A percentile compares a stretch with the other conserved stretches of the same genome.
These are phyloP conservation scores for Alloteropsis semialata DNA, from an alignment of 176 grass and related monocot genomes.

Conservation along the genomic window DNA sequence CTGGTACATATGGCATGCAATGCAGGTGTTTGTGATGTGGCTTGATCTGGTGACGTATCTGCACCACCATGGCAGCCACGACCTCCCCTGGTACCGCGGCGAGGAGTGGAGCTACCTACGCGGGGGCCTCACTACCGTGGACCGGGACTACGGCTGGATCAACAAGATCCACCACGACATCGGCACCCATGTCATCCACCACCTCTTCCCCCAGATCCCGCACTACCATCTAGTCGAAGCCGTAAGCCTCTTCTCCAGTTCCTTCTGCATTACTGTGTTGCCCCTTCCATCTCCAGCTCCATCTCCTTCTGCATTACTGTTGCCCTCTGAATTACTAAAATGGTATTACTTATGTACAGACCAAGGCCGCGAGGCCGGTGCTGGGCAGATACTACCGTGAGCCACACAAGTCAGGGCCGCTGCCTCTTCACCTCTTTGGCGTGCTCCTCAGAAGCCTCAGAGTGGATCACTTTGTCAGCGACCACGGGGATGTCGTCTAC, in stretches of 20 bases:
- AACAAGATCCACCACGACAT: constrained; percentile 96
- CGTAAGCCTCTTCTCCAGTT: constrained; percentile 48
- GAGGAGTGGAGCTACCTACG: constrained; percentile 97
- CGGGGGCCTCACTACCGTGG: constrained; percentile 76
- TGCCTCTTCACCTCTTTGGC: constrained; percentile 60
- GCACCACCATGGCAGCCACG: constrained; percentile 75
- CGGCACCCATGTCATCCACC: constrained; percentile 94
- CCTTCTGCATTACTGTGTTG: too few relatives aligned
- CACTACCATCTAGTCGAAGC: constrained; percentile 89
- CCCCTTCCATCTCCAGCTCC: not conserved
- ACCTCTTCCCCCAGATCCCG: constrained; percentile 94
- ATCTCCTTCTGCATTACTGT: too few relatives aligned
- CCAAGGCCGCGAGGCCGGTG: constrained; percentile 66
- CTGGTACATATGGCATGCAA: not conserved
- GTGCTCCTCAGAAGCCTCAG: constrained; percentile 72
- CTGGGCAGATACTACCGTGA: constrained; percentile 76
- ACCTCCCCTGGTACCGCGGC: constrained; percentile 88
- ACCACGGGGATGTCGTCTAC: constrained; percentile 74
- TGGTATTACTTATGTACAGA: too few relatives aligned
- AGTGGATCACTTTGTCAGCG: constrained; percentile 84
- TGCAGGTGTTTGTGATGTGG: constrained; percentile 93
- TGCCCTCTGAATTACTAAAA: too few relatives aligned
- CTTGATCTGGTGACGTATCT: constrained; percentile 85
- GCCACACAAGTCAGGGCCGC: constrained; percentile 68
- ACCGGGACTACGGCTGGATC: constrained; percentile 94